Base-by-base conservation (phyloP, 768 basidiomycete species). In the Termitomyces sp. region DNA sequence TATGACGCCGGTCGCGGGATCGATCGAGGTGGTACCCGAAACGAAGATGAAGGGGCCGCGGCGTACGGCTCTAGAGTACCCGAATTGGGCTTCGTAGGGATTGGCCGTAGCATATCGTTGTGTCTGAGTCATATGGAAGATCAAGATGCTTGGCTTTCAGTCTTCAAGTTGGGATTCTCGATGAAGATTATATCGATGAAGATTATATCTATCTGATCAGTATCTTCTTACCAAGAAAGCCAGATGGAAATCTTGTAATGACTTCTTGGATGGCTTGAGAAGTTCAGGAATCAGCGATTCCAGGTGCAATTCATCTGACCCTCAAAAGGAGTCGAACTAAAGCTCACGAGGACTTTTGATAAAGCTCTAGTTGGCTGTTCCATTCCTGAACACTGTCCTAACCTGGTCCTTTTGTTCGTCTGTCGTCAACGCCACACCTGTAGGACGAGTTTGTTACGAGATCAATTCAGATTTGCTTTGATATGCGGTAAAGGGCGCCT, bases 41-140 rank as follows among this genome's bases (percentile, higher is more conserved):
- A 81, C 74, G 63, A 77, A 77, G 61, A 81, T 75, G 68, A 75
- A 77, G 5, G 77, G 75, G 0, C 81, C 81, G 52, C 74, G 72
- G 14, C 78, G 76, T 26, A 80, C 70, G 7, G 78, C 79, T 56
- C 80, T 68, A 30, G 77, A 80, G 64, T 80, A 81, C 0, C 80
- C 80, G 55, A 79, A 81, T 54, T 70, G 60, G 14, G 62, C 60
- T 61, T 83, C 80, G 63, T 78, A 83, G 5, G 80, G 79, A 63
- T 81, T 81, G 6, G 62, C 41, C 7, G 77, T 81, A 59, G 60
- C 60, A 53, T 64, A 57, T 51, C 60, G 53, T 40, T 60, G 61
- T 21, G 58, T 60, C 43, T 55, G 37, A 42, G 45, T 54, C 56
- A 60, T 60, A 7, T 30, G 19, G 17, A 8, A 2, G 9, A 26